These are phyloP conservation scores for Beauveria asiatica DNA, from an alignment of 2,329 filamentous ascomycete species.

Conservation along the genomic window DNA sequence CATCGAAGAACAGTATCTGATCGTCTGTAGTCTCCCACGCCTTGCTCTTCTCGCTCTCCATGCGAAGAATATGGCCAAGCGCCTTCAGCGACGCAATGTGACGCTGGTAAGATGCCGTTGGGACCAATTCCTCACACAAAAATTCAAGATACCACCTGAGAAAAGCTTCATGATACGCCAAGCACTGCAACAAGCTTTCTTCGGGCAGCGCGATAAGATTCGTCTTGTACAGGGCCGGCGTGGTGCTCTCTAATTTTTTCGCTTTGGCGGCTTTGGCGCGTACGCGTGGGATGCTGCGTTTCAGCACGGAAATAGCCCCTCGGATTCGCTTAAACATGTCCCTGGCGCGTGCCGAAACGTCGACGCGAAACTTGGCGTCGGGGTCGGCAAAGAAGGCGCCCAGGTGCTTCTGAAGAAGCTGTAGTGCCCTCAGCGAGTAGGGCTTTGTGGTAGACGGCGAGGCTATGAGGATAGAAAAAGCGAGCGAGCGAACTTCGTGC, in stretches of 20 bases:
- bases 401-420: constrained; percentile 56
- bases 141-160: constrained; percentile 68
- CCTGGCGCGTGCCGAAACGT: constrained; percentile 65
- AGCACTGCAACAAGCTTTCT: constrained; percentile 27
- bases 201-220: constrained; percentile 33
- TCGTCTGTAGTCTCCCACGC: constrained; percentile 31
- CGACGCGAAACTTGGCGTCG: constrained; percentile 78
- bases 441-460: constrained; percentile 68
- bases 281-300: constrained; percentile 32
- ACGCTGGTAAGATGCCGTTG: constrained; percentile 81
- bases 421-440: constrained; percentile 54
- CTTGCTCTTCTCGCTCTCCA: constrained; percentile 51
- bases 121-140: constrained; percentile 62
- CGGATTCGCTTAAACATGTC: constrained; percentile 70
- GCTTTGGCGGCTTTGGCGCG: constrained; percentile 28
- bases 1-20: constrained; percentile 31
- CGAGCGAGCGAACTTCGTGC: constrained; percentile 64
- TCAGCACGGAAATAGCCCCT: constrained; percentile 52
- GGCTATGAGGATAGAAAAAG: constrained; percentile 69
- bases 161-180: constrained; percentile 52
- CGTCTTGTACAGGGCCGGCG: constrained; percentile 28
- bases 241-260: constrained; percentile 11
- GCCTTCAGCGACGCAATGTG: constrained; percentile 75
- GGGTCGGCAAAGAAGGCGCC: constrained; percentile 70
- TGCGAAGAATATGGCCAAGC: constrained; percentile 56